Evolutionary conservation across 352 stramenopile genomes (phyloP).

Genomic region (Pythium biforme): DNA sequence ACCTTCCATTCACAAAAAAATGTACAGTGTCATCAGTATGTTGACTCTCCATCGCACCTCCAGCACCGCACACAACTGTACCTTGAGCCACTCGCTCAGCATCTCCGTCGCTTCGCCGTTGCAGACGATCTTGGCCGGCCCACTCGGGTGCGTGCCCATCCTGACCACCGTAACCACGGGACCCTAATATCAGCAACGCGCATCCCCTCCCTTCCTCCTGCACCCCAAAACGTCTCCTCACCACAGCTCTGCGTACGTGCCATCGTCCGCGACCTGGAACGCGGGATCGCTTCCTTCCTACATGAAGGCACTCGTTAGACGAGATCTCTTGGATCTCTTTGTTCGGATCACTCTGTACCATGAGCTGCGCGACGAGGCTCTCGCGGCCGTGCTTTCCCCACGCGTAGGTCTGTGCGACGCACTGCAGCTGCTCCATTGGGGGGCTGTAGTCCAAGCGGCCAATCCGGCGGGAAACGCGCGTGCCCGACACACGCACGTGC

Average conservation of each 20-base stretch:
- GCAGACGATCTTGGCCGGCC: constrained; percentile 75
- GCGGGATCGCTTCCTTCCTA: constrained; percentile 46
- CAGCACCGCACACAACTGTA: constrained; percentile 17
- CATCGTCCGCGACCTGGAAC: constrained; percentile 45
- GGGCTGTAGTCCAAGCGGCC: too few relatives aligned
- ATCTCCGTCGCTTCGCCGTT: constrained; percentile 43
- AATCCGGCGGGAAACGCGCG: too few relatives aligned
- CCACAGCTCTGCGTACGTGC: constrained; percentile 89
- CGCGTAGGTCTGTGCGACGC: constrained; percentile 87
- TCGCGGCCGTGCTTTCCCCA: constrained; percentile 88
- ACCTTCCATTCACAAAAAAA: constrained; percentile 14
- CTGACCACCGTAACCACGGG: constrained; percentile 31
- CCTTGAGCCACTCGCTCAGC: constrained; percentile 73
- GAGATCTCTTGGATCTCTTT: neutral
- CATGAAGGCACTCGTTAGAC: neutral
- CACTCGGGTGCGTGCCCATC: constrained; percentile 95
- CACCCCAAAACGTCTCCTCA: constrained; percentile 37
- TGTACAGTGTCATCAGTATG: constrained; percentile 12
- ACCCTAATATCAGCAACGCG: neutral
- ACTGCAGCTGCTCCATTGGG: constrained; percentile 72
- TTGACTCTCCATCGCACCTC: too few relatives aligned
- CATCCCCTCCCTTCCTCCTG: neutral
- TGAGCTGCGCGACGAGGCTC: constrained; percentile 86
- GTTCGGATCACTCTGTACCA: constrained; percentile 44
- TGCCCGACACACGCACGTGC: neutral